Evolutionary conservation across 2,329 filamentous ascomycete species (phyloP), one percentile per base, ranked within the genome.

Genomic region (Paracorniculantispora psalliotae): DNA sequence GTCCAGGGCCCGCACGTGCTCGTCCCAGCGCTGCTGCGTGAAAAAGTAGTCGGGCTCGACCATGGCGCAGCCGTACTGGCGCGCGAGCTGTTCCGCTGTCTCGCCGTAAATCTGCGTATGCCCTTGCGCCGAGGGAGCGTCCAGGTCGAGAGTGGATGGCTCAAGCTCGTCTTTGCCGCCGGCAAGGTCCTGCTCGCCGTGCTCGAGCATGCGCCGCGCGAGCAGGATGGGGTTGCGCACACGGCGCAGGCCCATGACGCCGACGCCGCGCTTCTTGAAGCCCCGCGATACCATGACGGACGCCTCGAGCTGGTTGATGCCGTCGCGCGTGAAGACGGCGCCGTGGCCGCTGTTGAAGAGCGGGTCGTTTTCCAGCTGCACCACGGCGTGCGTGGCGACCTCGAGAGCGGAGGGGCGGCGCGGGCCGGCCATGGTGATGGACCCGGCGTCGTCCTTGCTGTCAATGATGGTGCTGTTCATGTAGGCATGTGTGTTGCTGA

Each of bases 331-430:
- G 72, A 96, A 96, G 21, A 96, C 91, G 53, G 91, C 90, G 56
- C 92, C 92, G 66, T 86, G 87, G 8, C 86, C 91, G 59, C 86
- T 86, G 75, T 96, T 96, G 81, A 94, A 96, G 4, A 96, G 82
- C 2, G 87, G 81, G 67, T 92, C 84, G 68, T 96, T 79, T 74
- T 96, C 92, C 17, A 96, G 82, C 26, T 87, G 79, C 1, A 79
- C 77, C 12, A 96, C 91, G 47, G 91, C 91, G 70, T 87, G 83
- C 1, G 88, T 87, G 1, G 90, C 91, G 1, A 86, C 82, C 58
- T 91, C 86, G 15, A 96, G 80, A 0, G 92, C 89, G 0, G 80
- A 80, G 9, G 82, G 81, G 64, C 69, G 66, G 2, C 35, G 57
- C 48, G 39, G 60, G 1, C 50, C 39, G 35, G 19, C 10, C 30